These are phyloP conservation scores for Fragosphaeria purpurea DNA, from an alignment of 2,329 filamentous ascomycete species.

Conservation along the genomic window DNA sequence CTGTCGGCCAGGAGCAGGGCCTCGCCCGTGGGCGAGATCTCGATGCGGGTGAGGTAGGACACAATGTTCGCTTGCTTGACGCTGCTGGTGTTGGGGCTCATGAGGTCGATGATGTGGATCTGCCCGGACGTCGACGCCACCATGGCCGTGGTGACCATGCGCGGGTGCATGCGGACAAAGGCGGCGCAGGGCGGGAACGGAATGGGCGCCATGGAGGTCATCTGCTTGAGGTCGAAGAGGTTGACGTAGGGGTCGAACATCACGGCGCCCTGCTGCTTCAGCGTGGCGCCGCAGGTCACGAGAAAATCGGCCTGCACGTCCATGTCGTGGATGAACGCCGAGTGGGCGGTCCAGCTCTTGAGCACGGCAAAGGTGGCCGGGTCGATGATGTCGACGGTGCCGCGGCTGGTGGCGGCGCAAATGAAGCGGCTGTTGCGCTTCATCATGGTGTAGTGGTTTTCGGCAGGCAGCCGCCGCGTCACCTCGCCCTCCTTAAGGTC, in stretches of 20 bases:
- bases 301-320: slow-evolving; percentile 92
- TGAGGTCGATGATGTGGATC: slow-evolving; percentile 90
- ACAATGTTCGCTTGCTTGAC: slow-evolving; percentile 73
- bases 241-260: slow-evolving; percentile 91
- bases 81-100: slow-evolving; percentile 83
- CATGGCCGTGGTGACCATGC: slow-evolving; percentile 89
- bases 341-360: slow-evolving; percentile 85
- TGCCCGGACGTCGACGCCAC: slow-evolving; percentile 87
- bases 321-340: slow-evolving; percentile 87
- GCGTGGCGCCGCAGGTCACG: slow-evolving; percentile 87
- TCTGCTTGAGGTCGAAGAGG: slow-evolving; percentile 88
- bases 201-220: slow-evolving; percentile 79
- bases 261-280: slow-evolving; percentile 63
- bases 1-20: slow-evolving; percentile 72
- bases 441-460: slow-evolving; percentile 82
- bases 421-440: slow-evolving; percentile 73
- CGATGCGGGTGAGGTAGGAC: slow-evolving; percentile 65
- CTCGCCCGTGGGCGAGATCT: slow-evolving; percentile 81
- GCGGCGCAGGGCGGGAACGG: slow-evolving; percentile 88
- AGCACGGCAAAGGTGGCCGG: slow-evolving; percentile 65
- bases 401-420: slow-evolving; percentile 77
- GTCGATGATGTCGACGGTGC: slow-evolving; percentile 79
- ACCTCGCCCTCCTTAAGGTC: slow-evolving; percentile 62
- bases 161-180: slow-evolving; percentile 92
- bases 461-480: slow-evolving; percentile 40